Evolutionary conservation across 495 filamentous ascomycete genomes (phyloP).

Genomic region (Astrothelium macrocarpum): DNA sequence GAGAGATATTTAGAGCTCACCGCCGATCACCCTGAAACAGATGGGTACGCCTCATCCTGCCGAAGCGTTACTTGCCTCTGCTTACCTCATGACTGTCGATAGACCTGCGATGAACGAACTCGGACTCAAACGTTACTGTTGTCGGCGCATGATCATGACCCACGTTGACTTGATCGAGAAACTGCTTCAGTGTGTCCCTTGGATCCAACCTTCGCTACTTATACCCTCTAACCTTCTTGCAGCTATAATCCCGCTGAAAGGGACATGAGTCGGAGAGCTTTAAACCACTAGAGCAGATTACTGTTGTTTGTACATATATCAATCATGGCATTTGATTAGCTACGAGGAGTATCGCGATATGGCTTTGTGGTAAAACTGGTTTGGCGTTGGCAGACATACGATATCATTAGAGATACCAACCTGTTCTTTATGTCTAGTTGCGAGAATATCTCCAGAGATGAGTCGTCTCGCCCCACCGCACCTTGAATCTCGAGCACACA

Average conservation of each 20-base stretch:
- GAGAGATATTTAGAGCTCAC: constrained; percentile 82
- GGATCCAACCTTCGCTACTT: neutral
- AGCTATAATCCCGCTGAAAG: constrained; percentile 23
- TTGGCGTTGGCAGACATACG: neutral
- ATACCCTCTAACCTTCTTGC: neutral
- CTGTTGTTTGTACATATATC: too few relatives aligned
- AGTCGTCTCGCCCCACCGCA: too few relatives aligned
- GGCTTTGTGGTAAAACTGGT: neutral
- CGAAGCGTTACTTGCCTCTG: neutral
- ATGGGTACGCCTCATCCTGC: neutral
- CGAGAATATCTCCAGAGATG: neutral
- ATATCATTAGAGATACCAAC: neutral
- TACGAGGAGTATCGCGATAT: neutral
- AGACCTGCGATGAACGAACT: constrained; percentile 92
- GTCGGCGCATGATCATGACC: constrained; percentile 98
- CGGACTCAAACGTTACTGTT: constrained; percentile 91
- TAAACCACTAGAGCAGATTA: neutral
- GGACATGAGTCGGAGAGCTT: constrained; percentile 11
- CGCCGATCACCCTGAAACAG: constrained; percentile 41
- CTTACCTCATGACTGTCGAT: neutral
- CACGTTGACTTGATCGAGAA: constrained; percentile 99
- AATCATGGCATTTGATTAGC: too few relatives aligned
- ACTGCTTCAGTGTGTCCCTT: constrained; percentile 65
- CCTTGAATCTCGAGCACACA: too few relatives aligned
- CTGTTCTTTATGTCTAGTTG: neutral